Evolutionary conservation across 139 green algal species (phyloP).

Genomic region (Ettlia oleoabundans): DNA sequence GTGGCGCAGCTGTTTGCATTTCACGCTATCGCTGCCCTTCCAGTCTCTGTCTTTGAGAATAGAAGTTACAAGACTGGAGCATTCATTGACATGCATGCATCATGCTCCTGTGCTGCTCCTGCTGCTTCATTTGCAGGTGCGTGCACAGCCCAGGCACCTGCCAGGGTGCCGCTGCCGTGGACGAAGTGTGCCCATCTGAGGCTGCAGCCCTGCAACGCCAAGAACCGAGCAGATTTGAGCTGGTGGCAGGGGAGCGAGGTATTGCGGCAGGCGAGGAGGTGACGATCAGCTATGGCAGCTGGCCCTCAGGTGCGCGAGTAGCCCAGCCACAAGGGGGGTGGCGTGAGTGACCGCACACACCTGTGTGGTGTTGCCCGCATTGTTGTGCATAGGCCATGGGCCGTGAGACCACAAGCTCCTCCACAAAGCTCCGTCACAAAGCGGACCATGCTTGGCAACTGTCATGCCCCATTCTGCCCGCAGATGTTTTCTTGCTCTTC

Average conservation of each 20-base stretch:
- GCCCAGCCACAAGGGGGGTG: neutral
- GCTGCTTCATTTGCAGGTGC: conserved; percentile 14
- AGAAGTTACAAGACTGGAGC: no score
- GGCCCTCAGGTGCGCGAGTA: conserved; percentile 42
- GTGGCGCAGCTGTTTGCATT: no score
- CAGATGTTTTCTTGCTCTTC: conserved; percentile 71
- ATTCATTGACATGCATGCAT: no score
- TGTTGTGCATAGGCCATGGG: no score
- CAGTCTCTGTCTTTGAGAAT: no score
- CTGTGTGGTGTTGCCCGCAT: no score
- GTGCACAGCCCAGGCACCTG: conserved; percentile 40
- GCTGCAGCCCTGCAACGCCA: neutral
- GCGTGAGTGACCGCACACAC: no score
- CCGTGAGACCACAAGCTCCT: no score
- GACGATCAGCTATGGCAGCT: conserved; percentile 72
- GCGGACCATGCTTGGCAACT: neutral
- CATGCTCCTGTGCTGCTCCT: neutral
- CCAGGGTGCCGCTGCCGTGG: conserved; percentile 38
- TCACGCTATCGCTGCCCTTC: no score
- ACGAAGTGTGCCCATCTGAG: conserved; percentile 16
- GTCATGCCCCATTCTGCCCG: neutral
- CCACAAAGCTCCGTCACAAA: no score
- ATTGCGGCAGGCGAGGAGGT: conserved; percentile 54
- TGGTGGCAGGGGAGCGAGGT: conserved; percentile 21
- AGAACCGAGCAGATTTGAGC: conserved; percentile 26